These are phyloP conservation scores for Rutstroemia sp. DNA, from an alignment of 2,329 filamentous ascomycete species.

Conservation along the genomic window DNA sequence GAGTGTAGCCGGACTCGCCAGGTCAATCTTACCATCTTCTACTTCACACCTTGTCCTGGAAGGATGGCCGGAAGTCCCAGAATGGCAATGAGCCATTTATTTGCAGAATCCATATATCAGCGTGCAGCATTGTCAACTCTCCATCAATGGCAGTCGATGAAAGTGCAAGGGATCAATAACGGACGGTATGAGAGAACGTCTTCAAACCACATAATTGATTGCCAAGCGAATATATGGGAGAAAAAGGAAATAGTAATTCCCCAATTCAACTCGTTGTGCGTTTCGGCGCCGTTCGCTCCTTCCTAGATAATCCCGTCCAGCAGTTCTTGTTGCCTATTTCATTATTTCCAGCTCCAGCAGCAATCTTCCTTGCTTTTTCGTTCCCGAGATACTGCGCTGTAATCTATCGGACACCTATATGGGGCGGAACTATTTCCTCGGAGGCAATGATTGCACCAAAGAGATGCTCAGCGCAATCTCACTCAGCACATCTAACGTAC, in stretches of 20 bases:
- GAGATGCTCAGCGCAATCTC: constrained; percentile 1
- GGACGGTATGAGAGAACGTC: neutral
- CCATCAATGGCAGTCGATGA: neutral
- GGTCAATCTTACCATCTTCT: neutral
- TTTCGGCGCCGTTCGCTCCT: neutral
- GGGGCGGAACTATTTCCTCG: neutral
- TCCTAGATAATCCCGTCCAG: neutral
- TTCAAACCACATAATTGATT: neutral
- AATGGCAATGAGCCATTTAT: neutral
- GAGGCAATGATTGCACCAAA: neutral
- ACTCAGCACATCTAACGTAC: constrained; percentile 1
- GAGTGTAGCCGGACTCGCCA: neutral
- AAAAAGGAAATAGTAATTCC: neutral
- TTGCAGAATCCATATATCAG: neutral
- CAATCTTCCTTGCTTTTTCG: neutral
- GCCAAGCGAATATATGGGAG: constrained; percentile 1
- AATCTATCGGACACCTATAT: neutral
- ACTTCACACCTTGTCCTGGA: neutral
- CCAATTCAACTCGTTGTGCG: neutral
- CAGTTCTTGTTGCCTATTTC: no score
- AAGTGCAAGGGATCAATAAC: neutral
- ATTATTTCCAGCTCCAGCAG: no score
- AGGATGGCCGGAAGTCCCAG: neutral
- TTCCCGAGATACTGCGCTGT: no score
- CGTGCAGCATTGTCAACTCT: neutral